Evolutionary conservation across 2,329 filamentous ascomycete species (phyloP).

Genomic region (Epichloe brachyelytri): DNA sequence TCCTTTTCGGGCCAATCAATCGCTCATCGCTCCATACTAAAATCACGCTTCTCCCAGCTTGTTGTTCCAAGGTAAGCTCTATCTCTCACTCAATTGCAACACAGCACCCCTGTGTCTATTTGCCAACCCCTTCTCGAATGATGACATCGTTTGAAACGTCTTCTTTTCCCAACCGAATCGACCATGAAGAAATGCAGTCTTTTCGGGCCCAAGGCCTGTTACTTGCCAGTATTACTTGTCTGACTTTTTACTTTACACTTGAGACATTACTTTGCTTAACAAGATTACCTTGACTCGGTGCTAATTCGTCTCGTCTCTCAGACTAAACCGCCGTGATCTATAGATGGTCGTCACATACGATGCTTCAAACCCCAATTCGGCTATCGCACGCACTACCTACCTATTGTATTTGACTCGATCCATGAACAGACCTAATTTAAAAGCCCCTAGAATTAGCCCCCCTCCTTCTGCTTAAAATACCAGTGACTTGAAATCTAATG

Average conservation of each 20-base stretch:
- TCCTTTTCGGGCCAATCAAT: no score
- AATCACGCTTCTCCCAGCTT: background rate
- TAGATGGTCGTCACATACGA: background rate
- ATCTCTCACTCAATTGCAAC: background rate
- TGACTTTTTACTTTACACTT: slow-evolving; percentile 34
- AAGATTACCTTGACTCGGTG: background rate
- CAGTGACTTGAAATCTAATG: no score
- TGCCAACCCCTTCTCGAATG: slow-evolving; percentile 31
- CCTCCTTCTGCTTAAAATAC: no score
- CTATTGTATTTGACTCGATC: no score
- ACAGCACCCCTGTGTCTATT: background rate
- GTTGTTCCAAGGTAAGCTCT: slow-evolving; percentile 13
- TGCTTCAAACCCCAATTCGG: no score
- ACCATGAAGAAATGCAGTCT: slow-evolving; percentile 66
- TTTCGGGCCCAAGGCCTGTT: slow-evolving; percentile 59
- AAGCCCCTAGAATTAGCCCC: no score
- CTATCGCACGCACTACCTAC: no score
- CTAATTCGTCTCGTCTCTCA: background rate
- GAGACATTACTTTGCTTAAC: slow-evolving; percentile 6
- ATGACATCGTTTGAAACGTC: slow-evolving; percentile 60
- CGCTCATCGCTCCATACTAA: background rate
- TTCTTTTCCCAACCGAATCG: slow-evolving; percentile 87
- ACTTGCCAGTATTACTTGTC: slow-evolving; percentile 85
- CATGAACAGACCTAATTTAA: no score
- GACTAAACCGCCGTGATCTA: background rate